Base-by-base conservation (phyloP, 2,329 filamentous ascomycete species). In the Aspergillus hiratsukae region DNA sequence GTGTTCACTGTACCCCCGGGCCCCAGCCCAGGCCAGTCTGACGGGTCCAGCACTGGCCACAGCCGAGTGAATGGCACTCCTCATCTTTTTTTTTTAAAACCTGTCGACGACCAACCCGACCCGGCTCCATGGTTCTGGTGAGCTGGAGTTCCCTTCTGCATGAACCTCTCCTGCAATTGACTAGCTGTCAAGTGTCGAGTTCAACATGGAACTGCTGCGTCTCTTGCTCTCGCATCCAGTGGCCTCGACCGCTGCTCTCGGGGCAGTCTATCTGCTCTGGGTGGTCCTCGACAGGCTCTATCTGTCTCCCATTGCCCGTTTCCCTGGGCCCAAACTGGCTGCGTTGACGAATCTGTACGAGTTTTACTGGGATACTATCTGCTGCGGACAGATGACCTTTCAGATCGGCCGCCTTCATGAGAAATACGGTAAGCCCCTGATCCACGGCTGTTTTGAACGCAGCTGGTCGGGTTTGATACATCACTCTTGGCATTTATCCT, bases 321-420 rank as follows among this genome's bases (percentile, higher is more conserved):
- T 66, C 40, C 66, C 66, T 7, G 65, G 65, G 4, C 66, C 65
- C 8, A 64, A 61, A 25, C 61, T 63, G 48, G 63, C 66, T 3
- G 65, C 64, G 17, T 29, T 59, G 21, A 67, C 60, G 21, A 48
- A 51, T 35, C 63, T 62, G 61, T 62, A 69, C 48, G 65, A 69
- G 48, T 64, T 64, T n/a, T 69, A 67, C 50, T 67, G 63, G 27
- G 66, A 69, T 35, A 60, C 61, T 3, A 49, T 66, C 17, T 59
- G 57, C 41, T 57, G 63, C 19, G 66, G 66, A 4, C 58, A 62
- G 48, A 68, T 61, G 54, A 65, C 59, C 17, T 62, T 65, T 41
- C 51, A 62, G 17, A 61, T 68, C 25, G 57, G 57, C 2, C 57
- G 60, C 25, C 51, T 64, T 23, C 66, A 69, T 53, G 58, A 61